Conservation (phyloP, 306 rosid genomes). For the Lablab purpureus region DNA sequence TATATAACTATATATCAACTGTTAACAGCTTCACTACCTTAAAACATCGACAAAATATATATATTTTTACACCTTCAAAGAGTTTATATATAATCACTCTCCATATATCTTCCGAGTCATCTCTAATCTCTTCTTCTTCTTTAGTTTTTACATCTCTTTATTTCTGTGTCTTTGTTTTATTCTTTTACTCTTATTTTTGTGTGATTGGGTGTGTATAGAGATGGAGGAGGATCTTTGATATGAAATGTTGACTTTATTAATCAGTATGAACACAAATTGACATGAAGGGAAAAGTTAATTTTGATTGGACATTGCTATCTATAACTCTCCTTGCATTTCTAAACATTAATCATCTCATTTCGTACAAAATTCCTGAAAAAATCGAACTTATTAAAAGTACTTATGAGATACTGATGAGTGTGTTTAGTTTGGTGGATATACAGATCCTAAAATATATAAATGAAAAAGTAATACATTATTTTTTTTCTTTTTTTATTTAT, state of each 20-base stretch:
- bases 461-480: background rate
- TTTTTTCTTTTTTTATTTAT: background rate
- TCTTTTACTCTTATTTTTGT: background rate
- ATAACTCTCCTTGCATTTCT: background rate
- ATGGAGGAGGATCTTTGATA: background rate
- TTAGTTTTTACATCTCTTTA: background rate
- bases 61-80: too few relatives aligned
- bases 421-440: background rate
- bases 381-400: background rate
- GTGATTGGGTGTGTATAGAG: background rate
- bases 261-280: background rate
- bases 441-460: background rate
- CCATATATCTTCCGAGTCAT: too few relatives aligned
- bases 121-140: too few relatives aligned
- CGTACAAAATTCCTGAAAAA: background rate
- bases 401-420: background rate
- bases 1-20: too few relatives aligned
- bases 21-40: too few relatives aligned
- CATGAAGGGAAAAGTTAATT: background rate
- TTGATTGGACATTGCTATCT: conserved; percentile 4
- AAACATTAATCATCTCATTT: background rate
- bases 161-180: background rate
- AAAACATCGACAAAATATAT: too few relatives aligned
- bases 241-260: background rate
- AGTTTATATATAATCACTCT: too few relatives aligned